Evolutionary conservation across 2,329 filamentous ascomycete species (phyloP).

Genomic region (Bipolaris gigantea): DNA sequence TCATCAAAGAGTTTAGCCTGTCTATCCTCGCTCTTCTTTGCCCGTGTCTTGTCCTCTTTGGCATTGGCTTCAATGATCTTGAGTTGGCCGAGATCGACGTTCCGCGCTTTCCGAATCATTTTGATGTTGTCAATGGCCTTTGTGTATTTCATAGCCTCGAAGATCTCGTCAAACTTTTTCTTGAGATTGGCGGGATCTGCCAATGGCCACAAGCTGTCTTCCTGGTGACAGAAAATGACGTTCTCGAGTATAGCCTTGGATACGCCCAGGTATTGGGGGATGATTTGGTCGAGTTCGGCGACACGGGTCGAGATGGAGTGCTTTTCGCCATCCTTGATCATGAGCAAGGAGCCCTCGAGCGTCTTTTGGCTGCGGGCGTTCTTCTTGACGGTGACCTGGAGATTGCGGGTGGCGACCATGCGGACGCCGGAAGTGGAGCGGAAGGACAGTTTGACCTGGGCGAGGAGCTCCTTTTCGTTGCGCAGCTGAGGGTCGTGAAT

Average conservation of each 20-base stretch:
- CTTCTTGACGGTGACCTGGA: conserved; percentile 88
- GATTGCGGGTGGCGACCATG: conserved; percentile 79
- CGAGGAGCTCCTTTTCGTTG: conserved; percentile 84
- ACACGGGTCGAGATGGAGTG: conserved; percentile 77
- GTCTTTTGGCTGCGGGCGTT: conserved; percentile 75
- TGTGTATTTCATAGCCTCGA: conserved; percentile 94
- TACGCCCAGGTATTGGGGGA: conserved; percentile 85
- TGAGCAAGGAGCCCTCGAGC: conserved; percentile 76
- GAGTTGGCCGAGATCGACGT: conserved; percentile 70
- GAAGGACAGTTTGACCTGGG: conserved; percentile 90
- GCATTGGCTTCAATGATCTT: conserved; percentile 76
- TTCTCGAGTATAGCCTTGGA: conserved; percentile 87
- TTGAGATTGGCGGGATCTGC: conserved; percentile 84
- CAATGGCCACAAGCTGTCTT: conserved; percentile 96
- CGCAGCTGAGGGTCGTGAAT: conserved; percentile 95
- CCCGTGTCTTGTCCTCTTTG: conserved; percentile 82
- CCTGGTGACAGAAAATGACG: conserved; percentile 98
- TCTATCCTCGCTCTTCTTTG: conserved; percentile 59
- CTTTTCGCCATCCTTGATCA: conserved; percentile 77
- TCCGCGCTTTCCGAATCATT: conserved; percentile 77
- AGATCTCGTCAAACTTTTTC: conserved; percentile 96
- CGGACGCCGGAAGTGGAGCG: conserved; percentile 74
- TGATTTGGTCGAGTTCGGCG: conserved; percentile 77
- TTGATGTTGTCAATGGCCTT: conserved; percentile 98
- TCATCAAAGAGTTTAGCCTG: conserved; percentile 66